Evolutionary conservation across 208 protist species (phyloP).

Genomic region (Phytomonas francai): DNA sequence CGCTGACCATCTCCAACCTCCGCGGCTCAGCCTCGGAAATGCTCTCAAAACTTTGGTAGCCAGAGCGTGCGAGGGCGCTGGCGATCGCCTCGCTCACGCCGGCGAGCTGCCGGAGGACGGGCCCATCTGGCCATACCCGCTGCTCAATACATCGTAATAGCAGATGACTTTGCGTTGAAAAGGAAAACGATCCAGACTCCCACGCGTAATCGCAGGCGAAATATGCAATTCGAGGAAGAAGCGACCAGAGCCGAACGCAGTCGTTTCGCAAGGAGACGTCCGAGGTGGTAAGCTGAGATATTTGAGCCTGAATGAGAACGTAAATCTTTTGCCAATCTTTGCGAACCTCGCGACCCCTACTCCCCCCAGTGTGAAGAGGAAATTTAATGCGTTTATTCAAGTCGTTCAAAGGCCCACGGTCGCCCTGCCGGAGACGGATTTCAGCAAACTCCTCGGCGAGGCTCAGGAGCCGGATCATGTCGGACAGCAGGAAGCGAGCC

Average conservation of each 20-base stretch:
- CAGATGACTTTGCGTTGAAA: slow-evolving; percentile 33
- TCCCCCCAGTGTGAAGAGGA: slow-evolving; percentile 24
- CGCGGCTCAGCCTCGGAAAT: slow-evolving; percentile 30
- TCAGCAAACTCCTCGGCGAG: slow-evolving; percentile 64
- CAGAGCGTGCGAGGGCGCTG: slow-evolving; percentile 31
- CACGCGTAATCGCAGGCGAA: slow-evolving; percentile 65
- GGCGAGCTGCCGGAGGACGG: slow-evolving; percentile 61
- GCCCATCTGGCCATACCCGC: slow-evolving; percentile 62
- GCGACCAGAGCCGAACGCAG: slow-evolving; percentile 47
- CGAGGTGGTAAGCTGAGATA: slow-evolving; percentile 37
- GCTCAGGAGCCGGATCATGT: slow-evolving; percentile 47
- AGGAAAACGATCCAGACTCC: slow-evolving; percentile 24
- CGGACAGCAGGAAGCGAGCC: slow-evolving; percentile 9
- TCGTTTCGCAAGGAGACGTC: slow-evolving; percentile 81
- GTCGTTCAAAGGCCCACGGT: slow-evolving; percentile 70
- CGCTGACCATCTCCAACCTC: slow-evolving; percentile 58
- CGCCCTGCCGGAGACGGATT: slow-evolving; percentile 70
- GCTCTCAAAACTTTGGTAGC: slow-evolving; percentile 34
- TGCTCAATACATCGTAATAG: slow-evolving; percentile 70
- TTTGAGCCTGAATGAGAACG: slow-evolving; percentile 70
- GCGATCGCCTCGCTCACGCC: slow-evolving; percentile 50
- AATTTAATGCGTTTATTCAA: slow-evolving; percentile 66
- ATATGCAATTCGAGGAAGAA: slow-evolving; percentile 51
- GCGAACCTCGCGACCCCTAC: slow-evolving; percentile 44
- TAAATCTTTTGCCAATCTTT: slow-evolving; percentile 89